phyloP scores from a whole-genome alignment of 192 early-diverging fungal species.

The Coemansia sp. region DNA sequence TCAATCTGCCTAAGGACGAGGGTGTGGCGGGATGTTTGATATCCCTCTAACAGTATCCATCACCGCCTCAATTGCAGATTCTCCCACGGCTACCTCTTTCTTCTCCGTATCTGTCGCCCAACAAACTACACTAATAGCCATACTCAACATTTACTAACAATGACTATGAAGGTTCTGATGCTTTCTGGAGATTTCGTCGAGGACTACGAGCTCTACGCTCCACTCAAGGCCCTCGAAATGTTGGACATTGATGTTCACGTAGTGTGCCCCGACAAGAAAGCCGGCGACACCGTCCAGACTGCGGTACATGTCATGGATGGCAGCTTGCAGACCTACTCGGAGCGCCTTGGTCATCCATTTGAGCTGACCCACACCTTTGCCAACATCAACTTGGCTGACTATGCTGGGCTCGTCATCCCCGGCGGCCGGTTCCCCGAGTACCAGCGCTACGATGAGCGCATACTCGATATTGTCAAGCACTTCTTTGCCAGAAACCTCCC shows the following conservation, averaged over 20 bases:
- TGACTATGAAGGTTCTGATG: slow-evolving; percentile 36
- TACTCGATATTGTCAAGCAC: slow-evolving; percentile 52
- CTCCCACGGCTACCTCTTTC: background rate
- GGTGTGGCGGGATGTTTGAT: background rate
- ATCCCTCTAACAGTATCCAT: background rate
- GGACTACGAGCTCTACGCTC: slow-evolving; percentile 62
- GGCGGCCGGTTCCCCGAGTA: slow-evolving; percentile 62
- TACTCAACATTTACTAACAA: background rate
- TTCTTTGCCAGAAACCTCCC: slow-evolving; percentile 58
- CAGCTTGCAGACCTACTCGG: slow-evolving; percentile 55
- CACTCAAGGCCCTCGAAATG: slow-evolving; percentile 56
- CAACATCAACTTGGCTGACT: slow-evolving; percentile 46
- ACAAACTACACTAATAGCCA: background rate
- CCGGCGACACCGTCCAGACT: slow-evolving; percentile 56
- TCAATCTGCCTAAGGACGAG: background rate
- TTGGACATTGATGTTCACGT: slow-evolving; percentile 57
- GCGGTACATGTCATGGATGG: slow-evolving; percentile 57
- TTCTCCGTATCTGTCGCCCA: background rate
- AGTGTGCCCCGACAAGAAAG: slow-evolving; percentile 59
- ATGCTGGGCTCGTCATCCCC: slow-evolving; percentile 59
- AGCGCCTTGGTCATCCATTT: slow-evolving; percentile 56
- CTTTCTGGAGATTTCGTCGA: slow-evolving; percentile 42
- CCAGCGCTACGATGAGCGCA: slow-evolving; percentile 54
- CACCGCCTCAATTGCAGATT: background rate
- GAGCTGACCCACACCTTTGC: slow-evolving; percentile 48